phyloP scores from a whole-genome alignment of 768 basidiomycete species.

The Phylloporus scabripes region DNA sequence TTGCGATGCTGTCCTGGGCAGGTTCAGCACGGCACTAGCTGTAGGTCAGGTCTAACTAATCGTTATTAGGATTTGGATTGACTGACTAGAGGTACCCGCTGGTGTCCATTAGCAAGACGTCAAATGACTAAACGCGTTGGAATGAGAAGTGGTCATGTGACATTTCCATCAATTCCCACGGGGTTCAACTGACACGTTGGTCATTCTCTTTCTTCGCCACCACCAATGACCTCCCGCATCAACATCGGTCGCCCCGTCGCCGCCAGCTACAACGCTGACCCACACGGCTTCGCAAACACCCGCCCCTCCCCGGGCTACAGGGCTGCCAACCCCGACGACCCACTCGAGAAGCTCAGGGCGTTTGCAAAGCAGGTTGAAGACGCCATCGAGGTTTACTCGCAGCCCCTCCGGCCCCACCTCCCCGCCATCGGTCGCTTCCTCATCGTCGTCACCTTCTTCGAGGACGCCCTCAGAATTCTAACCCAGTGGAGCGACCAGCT shows the following conservation, averaged over 20 bases:
- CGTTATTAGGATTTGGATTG: background rate
- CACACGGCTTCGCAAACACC: conserved; percentile 75
- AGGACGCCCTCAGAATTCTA: conserved; percentile 90
- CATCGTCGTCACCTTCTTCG: conserved; percentile 96
- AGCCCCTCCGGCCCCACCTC: conserved; percentile 90
- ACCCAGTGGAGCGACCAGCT: conserved; percentile 97
- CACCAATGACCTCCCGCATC: conserved; percentile 72
- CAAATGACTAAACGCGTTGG: background rate
- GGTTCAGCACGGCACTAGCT: conserved; percentile 58
- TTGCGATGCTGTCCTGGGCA: conserved; percentile 57
- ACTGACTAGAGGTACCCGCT: conserved; percentile 25
- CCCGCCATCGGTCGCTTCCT: conserved; percentile 94
- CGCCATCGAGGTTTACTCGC: conserved; percentile 84
- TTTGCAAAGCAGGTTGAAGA: conserved; percentile 82
- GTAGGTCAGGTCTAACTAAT: background rate
- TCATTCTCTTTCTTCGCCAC: background rate
- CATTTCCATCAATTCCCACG: conserved; percentile 18
- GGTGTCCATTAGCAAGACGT: background rate
- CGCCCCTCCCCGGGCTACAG: conserved; percentile 67
- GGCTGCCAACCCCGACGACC: conserved; percentile 77
- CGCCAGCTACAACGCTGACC: conserved; percentile 59
- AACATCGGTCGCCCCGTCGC: conserved; percentile 70
- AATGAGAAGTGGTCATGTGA: conserved; percentile 20
- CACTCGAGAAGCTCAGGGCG: conserved; percentile 68
- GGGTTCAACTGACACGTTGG: conserved; percentile 19